Percentiles rank a stretch among this genome's conserved stretches.
These are phyloP conservation scores for Serendipita sp. DNA, from an alignment of 768 basidiomycete genomes.

Conservation along the genomic window DNA sequence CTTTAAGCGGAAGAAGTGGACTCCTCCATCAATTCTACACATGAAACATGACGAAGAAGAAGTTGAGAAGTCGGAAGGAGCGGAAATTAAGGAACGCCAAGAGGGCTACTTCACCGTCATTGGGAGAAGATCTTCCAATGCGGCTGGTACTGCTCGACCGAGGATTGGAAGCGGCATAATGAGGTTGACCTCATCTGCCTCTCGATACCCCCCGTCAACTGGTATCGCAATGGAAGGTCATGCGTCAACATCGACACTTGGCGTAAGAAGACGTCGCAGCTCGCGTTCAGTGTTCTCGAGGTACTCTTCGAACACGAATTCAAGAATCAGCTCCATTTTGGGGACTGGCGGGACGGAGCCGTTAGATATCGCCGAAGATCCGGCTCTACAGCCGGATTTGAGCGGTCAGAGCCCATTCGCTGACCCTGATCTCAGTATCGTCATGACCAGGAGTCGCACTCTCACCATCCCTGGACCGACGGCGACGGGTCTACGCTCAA, in stretches of 20 bases:
- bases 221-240: neutral
- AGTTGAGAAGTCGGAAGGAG: slow-evolving; percentile 17
- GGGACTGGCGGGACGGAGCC: neutral
- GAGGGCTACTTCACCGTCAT: neutral
- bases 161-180: neutral
- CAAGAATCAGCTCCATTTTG: neutral
- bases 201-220: neutral
- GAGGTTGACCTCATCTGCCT: neutral
- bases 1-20: slow-evolving; percentile 28
- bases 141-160: neutral
- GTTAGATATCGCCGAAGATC: slow-evolving; percentile 2
- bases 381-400: slow-evolving; percentile 6
- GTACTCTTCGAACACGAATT: neutral
- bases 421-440: slow-evolving; percentile 6
- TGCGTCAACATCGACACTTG: slow-evolving; percentile 8
- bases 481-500: neutral
- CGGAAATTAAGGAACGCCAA: neutral
- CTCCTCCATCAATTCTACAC: slow-evolving; percentile 26
- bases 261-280: neutral
- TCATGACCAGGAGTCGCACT: slow-evolving; percentile 4
- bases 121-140: neutral
- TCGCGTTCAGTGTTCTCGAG: neutral
- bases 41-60: slow-evolving; percentile 21
- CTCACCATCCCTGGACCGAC: neutral
- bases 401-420: slow-evolving; percentile 7